Evolutionary conservation across 1,284 basidiomycete genomes (phyloP).

Genomic region (Malassezia obtusa): DNA sequence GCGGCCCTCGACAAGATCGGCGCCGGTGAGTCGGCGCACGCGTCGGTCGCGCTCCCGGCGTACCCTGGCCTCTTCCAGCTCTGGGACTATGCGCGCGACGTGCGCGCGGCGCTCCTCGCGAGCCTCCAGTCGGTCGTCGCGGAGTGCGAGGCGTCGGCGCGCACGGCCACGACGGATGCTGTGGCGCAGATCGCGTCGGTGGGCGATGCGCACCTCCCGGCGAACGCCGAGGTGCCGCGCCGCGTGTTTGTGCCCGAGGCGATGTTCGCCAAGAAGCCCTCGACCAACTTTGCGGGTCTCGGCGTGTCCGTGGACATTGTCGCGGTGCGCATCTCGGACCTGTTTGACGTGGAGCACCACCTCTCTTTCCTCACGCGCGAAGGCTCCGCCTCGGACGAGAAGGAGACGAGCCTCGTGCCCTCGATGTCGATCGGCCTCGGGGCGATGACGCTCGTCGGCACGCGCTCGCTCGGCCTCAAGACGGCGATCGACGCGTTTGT

Average conservation of each 20-base stretch:
- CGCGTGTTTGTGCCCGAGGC: conserved; percentile 87
- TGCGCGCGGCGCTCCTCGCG: conserved; percentile 65
- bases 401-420: conserved; percentile 31
- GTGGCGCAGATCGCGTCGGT: conserved; percentile 62
- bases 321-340: conserved; percentile 57
- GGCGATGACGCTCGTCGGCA: conserved; percentile 75
- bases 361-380: conserved; percentile 26
- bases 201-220: conserved; percentile 70
- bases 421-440: conserved; percentile 52
- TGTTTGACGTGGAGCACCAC: conserved; percentile 74
- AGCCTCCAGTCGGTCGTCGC: conserved; percentile 75
- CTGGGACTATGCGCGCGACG: conserved; percentile 80
- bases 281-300: conserved; percentile 47
- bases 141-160: conserved; percentile 73
- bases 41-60: conserved; percentile 53
- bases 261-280: conserved; percentile 67
- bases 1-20: conserved; percentile 68
- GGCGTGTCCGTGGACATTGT: conserved; percentile 33
- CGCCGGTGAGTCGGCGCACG: conserved; percentile 57
- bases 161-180: conserved; percentile 60
- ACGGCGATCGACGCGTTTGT: conserved; percentile 37
- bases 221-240: conserved; percentile 24
- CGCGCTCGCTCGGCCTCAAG: conserved; percentile 61
- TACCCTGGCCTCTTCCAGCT: conserved; percentile 79
- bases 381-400: conserved; percentile 38